Evolutionary conservation across 768 basidiomycete species (phyloP).

Genomic region (Pisolithus sp.): DNA sequence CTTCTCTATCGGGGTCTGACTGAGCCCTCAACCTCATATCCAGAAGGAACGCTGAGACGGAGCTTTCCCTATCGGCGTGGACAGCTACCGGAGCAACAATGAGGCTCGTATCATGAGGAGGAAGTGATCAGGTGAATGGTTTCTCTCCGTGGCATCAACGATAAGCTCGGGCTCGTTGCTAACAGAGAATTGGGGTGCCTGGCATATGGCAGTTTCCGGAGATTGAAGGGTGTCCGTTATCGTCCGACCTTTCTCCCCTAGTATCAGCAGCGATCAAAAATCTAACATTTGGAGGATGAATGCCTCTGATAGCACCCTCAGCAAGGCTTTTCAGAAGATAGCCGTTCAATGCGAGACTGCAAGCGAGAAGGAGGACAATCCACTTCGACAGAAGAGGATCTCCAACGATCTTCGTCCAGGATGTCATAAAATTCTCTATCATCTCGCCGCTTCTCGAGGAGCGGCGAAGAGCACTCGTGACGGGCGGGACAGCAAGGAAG

Average conservation of each 20-base stretch:
- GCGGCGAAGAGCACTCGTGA: slow-evolving; percentile 23
- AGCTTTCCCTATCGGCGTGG: slow-evolving; percentile 14
- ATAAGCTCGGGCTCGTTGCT: slow-evolving; percentile 15
- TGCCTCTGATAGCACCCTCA: slow-evolving; percentile 37
- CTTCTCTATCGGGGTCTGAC: slow-evolving; percentile 3
- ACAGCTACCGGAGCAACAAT: slow-evolving; percentile 23
- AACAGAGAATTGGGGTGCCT: slow-evolving; percentile 20
- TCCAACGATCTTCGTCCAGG: slow-evolving; percentile 87
- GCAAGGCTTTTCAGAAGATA: slow-evolving; percentile 86
- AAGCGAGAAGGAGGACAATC: slow-evolving; percentile 82
- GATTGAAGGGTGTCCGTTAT: slow-evolving; percentile 14
- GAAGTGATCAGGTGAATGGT: slow-evolving; percentile 13
- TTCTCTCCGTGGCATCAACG: slow-evolving; percentile 9
- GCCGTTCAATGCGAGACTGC: slow-evolving; percentile 86
- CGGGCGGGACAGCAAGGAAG: slow-evolving; percentile 40
- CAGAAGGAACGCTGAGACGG: slow-evolving; percentile 23
- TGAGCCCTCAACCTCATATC: slow-evolving; percentile 30
- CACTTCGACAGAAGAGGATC: slow-evolving; percentile 93
- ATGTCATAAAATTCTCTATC: slow-evolving; percentile 82
- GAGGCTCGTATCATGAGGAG: slow-evolving; percentile 5
- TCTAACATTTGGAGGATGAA: slow-evolving; percentile 24
- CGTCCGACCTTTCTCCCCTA: slow-evolving; percentile 16
- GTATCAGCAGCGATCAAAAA: slow-evolving; percentile 19
- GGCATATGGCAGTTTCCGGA: slow-evolving; percentile 7
- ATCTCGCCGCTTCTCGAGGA: slow-evolving; percentile 41